These are phyloP conservation scores for Penicillium chermesinum DNA, from an alignment of 495 filamentous ascomycete genomes.

Conservation along the genomic window DNA sequence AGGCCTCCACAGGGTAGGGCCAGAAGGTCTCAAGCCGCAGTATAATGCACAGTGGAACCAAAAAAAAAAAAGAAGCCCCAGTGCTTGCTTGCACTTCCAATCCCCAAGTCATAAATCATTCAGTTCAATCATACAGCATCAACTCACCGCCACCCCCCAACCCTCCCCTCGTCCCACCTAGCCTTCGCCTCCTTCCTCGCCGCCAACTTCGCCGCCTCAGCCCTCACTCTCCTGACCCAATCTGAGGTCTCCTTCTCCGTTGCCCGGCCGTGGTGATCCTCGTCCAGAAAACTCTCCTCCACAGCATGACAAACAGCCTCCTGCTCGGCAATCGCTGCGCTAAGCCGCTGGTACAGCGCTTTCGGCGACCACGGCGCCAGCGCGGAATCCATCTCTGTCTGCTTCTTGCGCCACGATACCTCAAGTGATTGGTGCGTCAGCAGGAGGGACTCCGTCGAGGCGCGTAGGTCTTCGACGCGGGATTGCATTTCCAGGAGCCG, in stretches of 20 bases:
- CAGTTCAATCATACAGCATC: too few species aligned
- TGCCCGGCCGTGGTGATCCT: constrained; percentile 47
- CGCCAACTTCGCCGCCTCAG: constrained; percentile 68
- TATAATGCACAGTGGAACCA: too few species aligned
- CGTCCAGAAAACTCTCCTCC: constrained; percentile 86
- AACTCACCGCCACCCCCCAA: constrained; percentile 81
- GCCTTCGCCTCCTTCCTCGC: constrained; percentile 76
- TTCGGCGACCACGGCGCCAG: constrained; percentile 80
- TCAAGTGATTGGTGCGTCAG: constrained; percentile 80
- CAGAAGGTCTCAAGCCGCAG: too few species aligned
- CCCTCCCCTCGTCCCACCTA: constrained; percentile 90
- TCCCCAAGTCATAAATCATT: neutral
- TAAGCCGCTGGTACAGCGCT: constrained; percentile 72
- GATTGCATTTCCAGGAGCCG: constrained; percentile 63
- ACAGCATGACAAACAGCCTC: constrained; percentile 74
- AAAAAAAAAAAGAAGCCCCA: too few species aligned
- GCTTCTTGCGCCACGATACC: constrained; percentile 83
- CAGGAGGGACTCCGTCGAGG: constrained; percentile 69
- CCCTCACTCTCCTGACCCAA: constrained; percentile 75
- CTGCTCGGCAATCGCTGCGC: constrained; percentile 71
- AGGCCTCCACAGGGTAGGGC: too few species aligned
- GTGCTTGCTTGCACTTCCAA: neutral
- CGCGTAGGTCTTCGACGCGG: constrained; percentile 58
- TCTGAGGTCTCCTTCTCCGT: constrained; percentile 75
- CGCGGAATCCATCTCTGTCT: constrained; percentile 79